Evolutionary conservation across 495 filamentous ascomycete genomes (phyloP).

Genomic region (Evernia prunastri): DNA sequence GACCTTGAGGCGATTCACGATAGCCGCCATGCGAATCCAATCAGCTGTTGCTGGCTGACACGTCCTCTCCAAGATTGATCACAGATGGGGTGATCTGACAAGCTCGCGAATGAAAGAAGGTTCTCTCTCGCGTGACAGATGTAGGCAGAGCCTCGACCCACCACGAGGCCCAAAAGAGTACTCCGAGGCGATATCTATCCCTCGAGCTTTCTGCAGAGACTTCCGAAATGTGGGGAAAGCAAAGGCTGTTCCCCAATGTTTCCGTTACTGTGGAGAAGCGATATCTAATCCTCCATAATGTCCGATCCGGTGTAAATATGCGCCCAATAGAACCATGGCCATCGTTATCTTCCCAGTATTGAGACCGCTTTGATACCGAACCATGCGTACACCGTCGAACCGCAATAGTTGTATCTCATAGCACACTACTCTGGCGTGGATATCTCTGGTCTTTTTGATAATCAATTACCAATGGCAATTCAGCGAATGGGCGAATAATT

Average conservation of each 20-base stretch:
- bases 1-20: slow-evolving; percentile 16
- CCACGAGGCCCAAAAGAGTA: neutral
- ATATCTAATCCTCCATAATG: slow-evolving; percentile 17
- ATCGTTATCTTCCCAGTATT: neutral
- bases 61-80: neutral
- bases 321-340: neutral
- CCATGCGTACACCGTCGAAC: neutral
- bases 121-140: slow-evolving; percentile 1
- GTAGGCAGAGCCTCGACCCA: neutral
- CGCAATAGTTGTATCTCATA: neutral
- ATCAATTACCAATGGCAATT: neutral
- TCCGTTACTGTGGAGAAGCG: slow-evolving; percentile 17
- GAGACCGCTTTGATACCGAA: neutral
- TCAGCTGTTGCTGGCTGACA: slow-evolving; percentile 6
- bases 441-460: neutral
- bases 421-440: neutral
- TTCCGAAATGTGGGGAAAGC: slow-evolving; percentile 10
- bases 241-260: neutral
- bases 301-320: slow-evolving; percentile 6
- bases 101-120: slow-evolving; percentile 11
- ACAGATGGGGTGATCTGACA: slow-evolving; percentile 2
- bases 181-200: slow-evolving; percentile 3
- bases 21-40: slow-evolving; percentile 19
- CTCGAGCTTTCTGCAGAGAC: neutral
- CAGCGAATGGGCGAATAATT: neutral